These are phyloP conservation scores for Ailanthus altissimus DNA, from an alignment of 345 rosid genomes.

Conservation along the genomic window DNA sequence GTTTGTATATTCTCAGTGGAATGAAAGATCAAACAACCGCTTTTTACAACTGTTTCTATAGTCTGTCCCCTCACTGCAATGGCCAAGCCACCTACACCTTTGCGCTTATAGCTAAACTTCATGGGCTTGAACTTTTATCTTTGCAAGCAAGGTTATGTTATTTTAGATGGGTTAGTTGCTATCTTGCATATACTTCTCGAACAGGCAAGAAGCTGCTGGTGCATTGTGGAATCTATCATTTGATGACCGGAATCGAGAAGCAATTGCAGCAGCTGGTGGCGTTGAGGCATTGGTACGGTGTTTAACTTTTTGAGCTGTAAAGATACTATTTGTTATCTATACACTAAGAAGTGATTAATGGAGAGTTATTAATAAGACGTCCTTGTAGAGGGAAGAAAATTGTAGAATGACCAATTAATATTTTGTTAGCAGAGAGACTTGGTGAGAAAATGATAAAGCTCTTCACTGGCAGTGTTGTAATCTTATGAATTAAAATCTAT, in stretches of 20 bases:
- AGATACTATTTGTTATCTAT: conserved; percentile 7
- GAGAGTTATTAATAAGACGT: neutral
- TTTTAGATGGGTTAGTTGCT: neutral
- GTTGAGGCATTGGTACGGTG: conserved; percentile 81
- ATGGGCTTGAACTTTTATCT: neutral
- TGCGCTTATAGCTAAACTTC: neutral
- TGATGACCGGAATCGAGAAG: conserved; percentile 80
- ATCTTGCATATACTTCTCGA: conserved; percentile 16
- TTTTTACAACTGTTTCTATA: neutral
- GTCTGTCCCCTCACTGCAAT: neutral
- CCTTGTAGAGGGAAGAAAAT: neutral
- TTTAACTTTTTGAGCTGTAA: conserved; percentile 14
- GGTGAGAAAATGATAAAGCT: neutral
- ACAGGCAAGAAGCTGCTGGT: conserved; percentile 89
- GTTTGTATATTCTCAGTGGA: neutral
- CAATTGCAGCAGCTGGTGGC: conserved; percentile 81
- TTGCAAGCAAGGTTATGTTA: conserved; percentile 2
- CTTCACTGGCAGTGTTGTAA: neutral
- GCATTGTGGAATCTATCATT: conserved; percentile 84
- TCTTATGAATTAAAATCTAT: neutral
- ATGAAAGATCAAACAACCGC: neutral
- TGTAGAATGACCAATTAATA: neutral
- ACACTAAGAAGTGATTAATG: conserved; percentile 13
- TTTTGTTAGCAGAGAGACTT: neutral
- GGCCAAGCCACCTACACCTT: too few relatives aligned